Evolutionary conservation across 139 green algal species (phyloP), one percentile per base, ranked within the genome.

Genomic region (Pycnococcus provasolii): DNA sequence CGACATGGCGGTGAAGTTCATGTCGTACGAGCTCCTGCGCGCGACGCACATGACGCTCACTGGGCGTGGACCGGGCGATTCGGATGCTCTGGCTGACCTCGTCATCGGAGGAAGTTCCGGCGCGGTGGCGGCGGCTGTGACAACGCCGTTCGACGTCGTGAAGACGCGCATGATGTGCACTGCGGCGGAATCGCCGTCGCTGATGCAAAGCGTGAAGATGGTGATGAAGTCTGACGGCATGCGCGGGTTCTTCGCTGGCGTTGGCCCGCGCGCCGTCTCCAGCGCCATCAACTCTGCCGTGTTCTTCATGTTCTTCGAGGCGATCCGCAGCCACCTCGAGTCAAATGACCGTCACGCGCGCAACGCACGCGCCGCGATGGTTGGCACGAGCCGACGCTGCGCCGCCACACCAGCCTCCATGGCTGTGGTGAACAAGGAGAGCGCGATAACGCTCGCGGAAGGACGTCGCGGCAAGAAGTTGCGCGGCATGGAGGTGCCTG

Each of bases 1-100:
- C 7, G 87, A 94, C 81, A 94, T 91, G 85, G 87, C 87, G 3
- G 76, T 91, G 55, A 94, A 94, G 74, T 94, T 94, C 77, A 86
- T 86, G 6, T 77, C 72, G 1, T 94, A 91, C 59, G 87, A 94
- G 77, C 73, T 73, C 9, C 66, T 95, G 76, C 74, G 84, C 26
- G 64, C 80, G 60, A 54, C 89, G 72, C 82, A 90, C 78, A 37
- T 67, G 4, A 37, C 44, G 5, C 44, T 80, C 39, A 62, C 74
- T 6, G 44, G 58, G 7, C 65, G 67, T 13, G 39, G 8, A 45
- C 60, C 42, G 26, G 60, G 63, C 62, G 50, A 72, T 47, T 13
- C 48, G 67, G 3, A 26, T 66, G 47, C 53, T 9, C n/a, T 41
- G 43, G 87, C 94, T 60, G 87, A 94, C 72, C 86, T 94, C 63